phyloP scores from a whole-genome alignment of 108 stramenopile genomes.

The Cyclostephanos tholiformis region DNA sequence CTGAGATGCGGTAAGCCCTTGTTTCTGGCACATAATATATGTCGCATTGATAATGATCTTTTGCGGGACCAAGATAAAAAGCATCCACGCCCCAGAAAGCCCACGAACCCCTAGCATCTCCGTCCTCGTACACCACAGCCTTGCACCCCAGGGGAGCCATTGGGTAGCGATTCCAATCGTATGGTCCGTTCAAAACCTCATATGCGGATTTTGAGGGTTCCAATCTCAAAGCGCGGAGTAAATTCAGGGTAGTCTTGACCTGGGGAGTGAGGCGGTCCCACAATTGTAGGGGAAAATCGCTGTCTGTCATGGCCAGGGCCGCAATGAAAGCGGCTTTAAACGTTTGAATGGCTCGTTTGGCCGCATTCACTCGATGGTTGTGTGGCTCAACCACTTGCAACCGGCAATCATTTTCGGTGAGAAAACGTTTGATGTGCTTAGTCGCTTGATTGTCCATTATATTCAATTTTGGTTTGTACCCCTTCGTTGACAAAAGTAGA shows the following conservation, averaged over 20 bases:
- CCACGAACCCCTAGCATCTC: conserved; percentile 5
- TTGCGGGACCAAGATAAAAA: conserved; percentile 38
- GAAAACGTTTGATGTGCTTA: too few species aligned
- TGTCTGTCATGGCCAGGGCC: conserved; percentile 17
- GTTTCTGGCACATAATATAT: conserved; percentile 13
- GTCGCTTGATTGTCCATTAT: too few species aligned
- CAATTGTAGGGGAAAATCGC: background rate
- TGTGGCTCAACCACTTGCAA: too few species aligned
- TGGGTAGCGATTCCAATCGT: conserved; percentile 15
- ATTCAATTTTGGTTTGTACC: too few species aligned
- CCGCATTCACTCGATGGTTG: too few species aligned
- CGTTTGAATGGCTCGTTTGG: conserved; percentile 2
- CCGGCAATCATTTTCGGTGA: too few species aligned
- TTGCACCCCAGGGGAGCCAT: conserved; percentile 16
- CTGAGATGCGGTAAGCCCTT: background rate
- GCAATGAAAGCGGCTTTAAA: conserved; percentile 30
- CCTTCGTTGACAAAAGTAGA: too few species aligned
- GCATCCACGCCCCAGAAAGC: conserved; percentile 17
- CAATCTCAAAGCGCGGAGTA: background rate
- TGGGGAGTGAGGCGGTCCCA: background rate
- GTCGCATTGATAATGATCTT: conserved; percentile 35
- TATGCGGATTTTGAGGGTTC: conserved; percentile 9
- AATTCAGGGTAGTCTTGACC: background rate
- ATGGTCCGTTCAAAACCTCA: background rate
- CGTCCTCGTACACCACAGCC: conserved; percentile 8